phyloP scores from a whole-genome alignment of 345 rosid genomes.

The Ricinus communis region DNA sequence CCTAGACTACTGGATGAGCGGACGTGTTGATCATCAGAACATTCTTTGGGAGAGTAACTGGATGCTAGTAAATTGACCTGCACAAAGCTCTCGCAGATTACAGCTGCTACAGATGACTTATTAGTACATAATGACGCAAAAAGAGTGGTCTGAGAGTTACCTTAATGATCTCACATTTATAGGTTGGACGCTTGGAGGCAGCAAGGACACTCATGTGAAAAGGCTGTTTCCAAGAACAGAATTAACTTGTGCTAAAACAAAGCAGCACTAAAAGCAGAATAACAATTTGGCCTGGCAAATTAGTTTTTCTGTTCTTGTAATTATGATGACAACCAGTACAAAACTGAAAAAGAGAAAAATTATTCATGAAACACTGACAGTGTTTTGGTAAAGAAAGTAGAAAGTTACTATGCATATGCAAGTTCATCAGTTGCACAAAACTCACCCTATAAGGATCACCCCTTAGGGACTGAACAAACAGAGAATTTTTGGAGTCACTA shows the following conservation, averaged over 20 bases:
- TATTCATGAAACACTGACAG: too few relatives aligned
- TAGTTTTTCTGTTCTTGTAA: neutral
- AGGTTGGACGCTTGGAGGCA: conserved; percentile 27
- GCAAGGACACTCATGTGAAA: conserved; percentile 53
- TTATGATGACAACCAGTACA: neutral
- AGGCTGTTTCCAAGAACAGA: conserved; percentile 33
- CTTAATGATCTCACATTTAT: conserved; percentile 50
- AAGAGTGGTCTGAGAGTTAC: conserved; percentile 15
- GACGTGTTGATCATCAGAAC: conserved; percentile 16
- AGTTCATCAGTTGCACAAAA: neutral
- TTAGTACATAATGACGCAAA: neutral
- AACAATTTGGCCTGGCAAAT: too few relatives aligned
- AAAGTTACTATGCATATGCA: too few relatives aligned
- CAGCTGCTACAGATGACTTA: neutral
- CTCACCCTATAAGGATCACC: conserved; percentile 62
- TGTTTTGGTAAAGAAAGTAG: too few relatives aligned
- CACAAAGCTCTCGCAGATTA: conserved; percentile 4
- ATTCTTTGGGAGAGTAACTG: conserved; percentile 23
- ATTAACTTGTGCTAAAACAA: neutral
- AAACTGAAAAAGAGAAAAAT: neutral
- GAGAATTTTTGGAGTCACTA: conserved; percentile 36
- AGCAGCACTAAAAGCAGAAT: too few relatives aligned
- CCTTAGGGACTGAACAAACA: conserved; percentile 55
- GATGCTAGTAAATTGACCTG: conserved; percentile 53
- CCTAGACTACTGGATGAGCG: conserved; percentile 31